Conservation (phyloP, 1,284 basidiomycete species). For the Hemileia vastatrix region DNA sequence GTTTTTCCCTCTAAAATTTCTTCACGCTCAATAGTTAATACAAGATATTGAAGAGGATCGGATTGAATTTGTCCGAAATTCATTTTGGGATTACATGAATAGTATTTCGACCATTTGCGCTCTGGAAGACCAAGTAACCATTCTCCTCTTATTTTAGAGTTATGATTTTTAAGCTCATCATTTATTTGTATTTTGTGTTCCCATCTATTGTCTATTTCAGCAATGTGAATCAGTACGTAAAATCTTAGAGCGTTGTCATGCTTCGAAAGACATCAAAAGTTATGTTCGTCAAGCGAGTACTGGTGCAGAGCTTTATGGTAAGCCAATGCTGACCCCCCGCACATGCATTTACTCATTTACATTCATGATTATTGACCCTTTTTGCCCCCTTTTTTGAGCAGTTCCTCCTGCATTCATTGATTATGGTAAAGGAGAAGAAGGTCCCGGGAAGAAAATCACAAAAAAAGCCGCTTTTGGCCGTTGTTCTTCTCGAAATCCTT, state of each 20-base stretch:
- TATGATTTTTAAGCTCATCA: background rate
- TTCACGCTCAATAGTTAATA: conserved; percentile 51
- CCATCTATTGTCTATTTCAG: background rate
- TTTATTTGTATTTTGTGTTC: background rate
- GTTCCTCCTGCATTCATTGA: conserved; percentile 17
- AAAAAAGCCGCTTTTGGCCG: background rate
- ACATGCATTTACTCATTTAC: background rate
- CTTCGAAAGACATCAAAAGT: conserved; percentile 8
- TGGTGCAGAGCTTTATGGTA: conserved; percentile 9
- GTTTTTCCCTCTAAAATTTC: background rate
- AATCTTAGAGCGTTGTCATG: conserved; percentile 7
- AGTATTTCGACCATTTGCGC: conserved; percentile 90
- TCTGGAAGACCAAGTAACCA: conserved; percentile 73
- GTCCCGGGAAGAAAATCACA: background rate
- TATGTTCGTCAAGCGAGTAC: conserved; percentile 18
- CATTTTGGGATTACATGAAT: conserved; percentile 93
- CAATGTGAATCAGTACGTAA: conserved; percentile 12
- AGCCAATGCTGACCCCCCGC: background rate
- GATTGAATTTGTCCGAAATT: conserved; percentile 85
- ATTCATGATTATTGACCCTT: background rate
- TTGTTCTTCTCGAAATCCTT: conserved; percentile 14
- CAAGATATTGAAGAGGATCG: conserved; percentile 95
- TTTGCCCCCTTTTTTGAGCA: background rate
- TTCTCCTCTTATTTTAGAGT: background rate
- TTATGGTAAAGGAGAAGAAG: conserved; percentile 13